phyloP scores from a whole-genome alignment of 2,329 filamentous ascomycete genomes.

The Aspergillus pseudoviridinutans region DNA sequence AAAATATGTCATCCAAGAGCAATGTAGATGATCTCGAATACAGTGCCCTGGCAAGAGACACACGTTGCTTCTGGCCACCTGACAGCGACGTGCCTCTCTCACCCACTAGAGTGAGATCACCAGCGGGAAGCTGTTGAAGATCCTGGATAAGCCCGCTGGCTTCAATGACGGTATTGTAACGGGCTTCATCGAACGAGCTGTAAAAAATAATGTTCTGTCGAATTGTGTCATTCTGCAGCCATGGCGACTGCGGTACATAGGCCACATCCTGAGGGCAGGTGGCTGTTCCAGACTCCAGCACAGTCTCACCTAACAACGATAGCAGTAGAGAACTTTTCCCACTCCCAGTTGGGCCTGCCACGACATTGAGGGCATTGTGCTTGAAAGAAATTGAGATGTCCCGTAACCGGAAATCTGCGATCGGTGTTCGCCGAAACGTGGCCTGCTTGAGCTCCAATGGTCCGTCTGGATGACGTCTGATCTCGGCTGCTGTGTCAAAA shows the following conservation, averaged over 20 bases:
- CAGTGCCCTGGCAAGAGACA: slow-evolving; percentile 55
- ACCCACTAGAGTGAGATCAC: slow-evolving; percentile 58
- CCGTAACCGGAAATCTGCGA: slow-evolving; percentile 48
- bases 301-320: slow-evolving; percentile 23
- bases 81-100: slow-evolving; percentile 62
- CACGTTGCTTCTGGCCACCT: slow-evolving; percentile 60
- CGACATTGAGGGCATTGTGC: slow-evolving; percentile 52
- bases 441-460: slow-evolving; percentile 47
- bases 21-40: slow-evolving; percentile 56
- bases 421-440: slow-evolving; percentile 49
- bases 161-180: slow-evolving; percentile 59
- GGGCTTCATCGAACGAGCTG: slow-evolving; percentile 49
- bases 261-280: slow-evolving; percentile 51
- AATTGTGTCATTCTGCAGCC: slow-evolving; percentile 64
- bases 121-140: slow-evolving; percentile 53
- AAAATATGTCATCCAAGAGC: slow-evolving; percentile 58
- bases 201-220: slow-evolving; percentile 63
- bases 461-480: slow-evolving; percentile 48
- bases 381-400: slow-evolving; percentile 45
- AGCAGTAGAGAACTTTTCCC: slow-evolving; percentile 55
- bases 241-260: slow-evolving; percentile 59
- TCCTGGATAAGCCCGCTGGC: slow-evolving; percentile 58
- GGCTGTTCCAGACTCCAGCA: slow-evolving; percentile 20
- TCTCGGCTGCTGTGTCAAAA: slow-evolving; percentile 49
- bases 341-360: slow-evolving; percentile 53